Base-by-base conservation (phyloP, 2,329 filamentous ascomycete species). In the Beauveria sp. region DNA sequence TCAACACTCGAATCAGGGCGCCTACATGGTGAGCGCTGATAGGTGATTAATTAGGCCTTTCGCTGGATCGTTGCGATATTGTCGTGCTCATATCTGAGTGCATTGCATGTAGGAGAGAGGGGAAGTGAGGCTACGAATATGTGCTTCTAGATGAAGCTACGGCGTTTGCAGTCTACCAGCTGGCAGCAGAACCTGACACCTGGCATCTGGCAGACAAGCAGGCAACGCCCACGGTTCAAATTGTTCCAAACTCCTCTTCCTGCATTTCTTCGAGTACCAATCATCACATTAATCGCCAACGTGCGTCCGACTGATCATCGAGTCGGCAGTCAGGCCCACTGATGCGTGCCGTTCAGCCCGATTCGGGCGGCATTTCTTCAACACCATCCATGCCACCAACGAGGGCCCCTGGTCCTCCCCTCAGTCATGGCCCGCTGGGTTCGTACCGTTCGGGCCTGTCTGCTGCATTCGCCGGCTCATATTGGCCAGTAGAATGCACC, bases 331-430 rank as follows among this genome's bases (percentile, higher is more conserved):
- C 9, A 31, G 46, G 56, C 57, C 57, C 57, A 60, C 57, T 31
- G 49, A 45, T 52, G 16, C 16, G 57, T 60, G 57, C 57, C 57
- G 57, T 60, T 40, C 40, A 60, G 48, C 48, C 57, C 57, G 57
- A 60, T 60, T 50, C 49, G 51, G 48, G 56, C 26, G 38, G 49
- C 38, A 45, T 38, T 46, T 43, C 6, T 8, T 45, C 24, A 60
- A 49, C 40, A 53, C 42, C 20, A 46, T 22, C 56, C 45, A 58
- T 58, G 45, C 43, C 45, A 12, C 31, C 22, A 38, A 59, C 24
- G 56, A 48, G 42, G 34, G 56, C 14, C 49, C 54, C 57, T 28
- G 24, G 38, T 46, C 22, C 26, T 40, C 48, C 22, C 14, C 45
- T 43, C 45, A 34, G 31, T 28, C 50, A 38, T 18, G 28, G 49